Base-by-base conservation (phyloP, 257 asterid species). In the Solanum gracilifrons region DNA sequence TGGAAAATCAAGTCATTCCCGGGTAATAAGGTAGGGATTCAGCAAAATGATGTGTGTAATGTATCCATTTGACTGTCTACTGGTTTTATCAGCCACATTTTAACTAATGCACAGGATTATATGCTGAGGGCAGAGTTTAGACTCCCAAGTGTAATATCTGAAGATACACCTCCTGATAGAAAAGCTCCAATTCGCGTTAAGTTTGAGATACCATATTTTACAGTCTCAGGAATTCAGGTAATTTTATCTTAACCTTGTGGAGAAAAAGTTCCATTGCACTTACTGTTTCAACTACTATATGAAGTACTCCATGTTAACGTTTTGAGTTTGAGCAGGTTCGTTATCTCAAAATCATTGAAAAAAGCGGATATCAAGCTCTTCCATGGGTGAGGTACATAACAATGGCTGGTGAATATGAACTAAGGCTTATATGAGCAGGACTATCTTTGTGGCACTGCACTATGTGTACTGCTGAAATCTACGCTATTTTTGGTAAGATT, bases 151-250 rank as follows among this genome's bases (percentile, higher is more conserved):
- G 90, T 97, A 92, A 91, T 93, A 36, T 94, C 98, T 71, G 99
- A 97, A 89, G 99, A 96, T 48, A 87, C 96, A 86, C 88, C 90
- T 48, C 96, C 98, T 0, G 99, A 97, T 90, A 94, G 98, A 91
- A 97, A 97, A 89, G 99, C 99, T 94, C 99, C 99, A 15, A 93
- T 97, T 21, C 90, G 98, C 83, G 98, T 97, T 90, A 97, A 97
- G 92, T 97, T 97, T 91, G 99, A 97, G 92, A 97, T 97, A 90
- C 99, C 99, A 10, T 97, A 97, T 91, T 97, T 97, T 91, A 97
- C 99, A n/a, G 99, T 96, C 90, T 97, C 99, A 36, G 99, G 99
- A 91, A 96, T 97, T 91, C 99, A 97, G 98, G 99, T 94, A 85
- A 89, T 18, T 48, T 46, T 82, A 82, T 29, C 69, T 29, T 29